phyloP scores from a whole-genome alignment of 176 grass and related monocot species.

The Otatea glauca region DNA sequence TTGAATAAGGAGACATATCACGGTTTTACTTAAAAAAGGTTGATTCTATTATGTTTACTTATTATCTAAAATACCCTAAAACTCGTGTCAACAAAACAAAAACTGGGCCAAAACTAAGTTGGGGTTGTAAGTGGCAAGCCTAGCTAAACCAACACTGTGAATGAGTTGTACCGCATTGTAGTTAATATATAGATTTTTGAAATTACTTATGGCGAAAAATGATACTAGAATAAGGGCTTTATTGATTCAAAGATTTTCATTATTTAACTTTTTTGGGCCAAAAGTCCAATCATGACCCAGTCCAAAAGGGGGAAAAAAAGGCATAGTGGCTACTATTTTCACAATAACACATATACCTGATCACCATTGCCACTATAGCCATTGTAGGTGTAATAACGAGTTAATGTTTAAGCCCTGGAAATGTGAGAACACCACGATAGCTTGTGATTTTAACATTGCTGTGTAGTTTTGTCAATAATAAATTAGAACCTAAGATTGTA shows the following conservation, averaged over 20 bases:
- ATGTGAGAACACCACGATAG: neutral
- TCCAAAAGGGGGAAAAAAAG: neutral
- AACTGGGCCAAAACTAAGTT: neutral
- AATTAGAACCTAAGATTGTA: neutral
- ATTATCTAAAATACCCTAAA: neutral
- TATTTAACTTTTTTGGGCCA: neutral
- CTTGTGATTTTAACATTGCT: neutral
- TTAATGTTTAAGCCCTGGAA: neutral
- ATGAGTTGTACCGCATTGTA: neutral
- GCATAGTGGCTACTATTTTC: neutral
- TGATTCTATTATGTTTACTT: neutral
- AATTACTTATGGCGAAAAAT: neutral
- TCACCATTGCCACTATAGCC: neutral
- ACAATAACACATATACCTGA: neutral
- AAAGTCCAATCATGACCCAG: neutral
- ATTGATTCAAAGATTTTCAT: neutral
- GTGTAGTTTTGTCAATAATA: neutral
- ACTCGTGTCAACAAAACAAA: neutral
- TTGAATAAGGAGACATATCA: neutral
- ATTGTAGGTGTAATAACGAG: neutral
- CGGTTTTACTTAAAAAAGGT: neutral
- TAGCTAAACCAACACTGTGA: neutral
- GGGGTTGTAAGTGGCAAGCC: neutral
- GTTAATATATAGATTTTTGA: neutral
- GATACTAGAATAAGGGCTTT: neutral